Evolutionary conservation across 306 rosid species (phyloP), one percentile per base, ranked within the genome.

Genomic region (Medicago arabica): DNA sequence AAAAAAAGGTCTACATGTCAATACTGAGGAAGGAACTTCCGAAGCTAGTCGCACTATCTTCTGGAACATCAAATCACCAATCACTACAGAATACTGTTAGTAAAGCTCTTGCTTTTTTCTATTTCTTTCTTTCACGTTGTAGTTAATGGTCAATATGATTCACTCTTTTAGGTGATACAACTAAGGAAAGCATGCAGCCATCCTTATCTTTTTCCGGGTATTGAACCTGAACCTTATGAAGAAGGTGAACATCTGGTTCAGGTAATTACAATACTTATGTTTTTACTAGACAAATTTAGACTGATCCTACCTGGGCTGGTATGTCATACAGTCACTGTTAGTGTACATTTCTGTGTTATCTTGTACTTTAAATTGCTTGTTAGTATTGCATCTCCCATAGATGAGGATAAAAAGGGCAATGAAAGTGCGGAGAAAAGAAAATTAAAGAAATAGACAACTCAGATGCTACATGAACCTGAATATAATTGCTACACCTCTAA

Each of bases 241-340:
- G 98, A 94, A 85, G 98, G 98, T 44, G 98, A 94, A 88, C 98
- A 94, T 87, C 79, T 94, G 73, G 87, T 94, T 72, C 91, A 88
- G 96, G 98, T 92, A 87, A 65, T 40, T 66, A 21, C 23, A 44
- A 18, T 47, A 38, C 43, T 66, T 73, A 50, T 63, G 8, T 74
- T 69, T 71, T 25, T 75, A 25, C 60, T 8, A 31, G 59, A 71
- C 74, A 17, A 18, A 36, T 46, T 39, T 36, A 50, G 75, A 65
- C 12, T 34, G 51, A 31, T 70, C 70, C 43, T 74, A 53, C 9
- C 19, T 7, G 8, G 38, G 66, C 36, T 53, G 44, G 58, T 66
- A 64, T 19, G 71, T 55, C 39, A 19, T 25, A 53, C 25, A 67
- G 53, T 40, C 10, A 9, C 68, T 59, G 9, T 47, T n/a, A 25